A percentile compares a stretch with the other conserved stretches of the same genome.
Evolutionary conservation across 2,329 filamentous ascomycete species (phyloP).

Genomic region (Pezicula radicicola): DNA sequence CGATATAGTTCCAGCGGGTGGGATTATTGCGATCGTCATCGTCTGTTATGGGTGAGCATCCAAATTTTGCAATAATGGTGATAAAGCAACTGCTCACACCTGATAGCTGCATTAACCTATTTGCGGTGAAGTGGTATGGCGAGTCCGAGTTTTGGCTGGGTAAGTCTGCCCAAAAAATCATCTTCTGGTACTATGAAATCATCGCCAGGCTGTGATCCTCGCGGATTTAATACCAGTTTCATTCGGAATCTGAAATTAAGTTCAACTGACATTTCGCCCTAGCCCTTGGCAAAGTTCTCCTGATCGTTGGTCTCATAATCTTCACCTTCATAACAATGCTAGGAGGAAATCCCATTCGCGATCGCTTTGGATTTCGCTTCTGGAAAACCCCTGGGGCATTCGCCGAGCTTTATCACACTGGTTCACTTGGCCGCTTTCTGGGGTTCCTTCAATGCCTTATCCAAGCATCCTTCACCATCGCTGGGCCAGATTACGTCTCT

Average conservation of each 20-base stretch:
- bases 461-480: conserved; percentile 66
- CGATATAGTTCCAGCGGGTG: conserved; percentile 55
- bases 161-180: not conserved
- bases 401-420: conserved; percentile 46
- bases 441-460: conserved; percentile 57
- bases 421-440: conserved; percentile 53
- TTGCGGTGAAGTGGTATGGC: conserved; percentile 73
- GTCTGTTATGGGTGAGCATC: conserved; percentile 28
- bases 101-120: conserved; percentile 61
- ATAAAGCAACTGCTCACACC: conserved; percentile 68
- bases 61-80: conserved; percentile 39
- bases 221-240: too few species aligned
- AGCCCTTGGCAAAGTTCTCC: conserved; percentile 67
- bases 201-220: too few species aligned
- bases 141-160: conserved; percentile 72
- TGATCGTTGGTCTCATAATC: conserved; percentile 51
- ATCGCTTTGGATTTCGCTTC: conserved; percentile 54
- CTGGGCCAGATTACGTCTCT: conserved; percentile 61
- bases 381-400: conserved; percentile 46
- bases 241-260: too few species aligned
- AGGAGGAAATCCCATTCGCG: conserved; percentile 55
- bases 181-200: too few species aligned
- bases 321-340: conserved; percentile 64
- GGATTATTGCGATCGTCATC: conserved; percentile 58
- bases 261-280: conserved; percentile 1